Evolutionary conservation across 2,329 filamentous ascomycete genomes (phyloP), one percentile per base, ranked within the genome.

Genomic region (Penicillium psychrosexuale): DNA sequence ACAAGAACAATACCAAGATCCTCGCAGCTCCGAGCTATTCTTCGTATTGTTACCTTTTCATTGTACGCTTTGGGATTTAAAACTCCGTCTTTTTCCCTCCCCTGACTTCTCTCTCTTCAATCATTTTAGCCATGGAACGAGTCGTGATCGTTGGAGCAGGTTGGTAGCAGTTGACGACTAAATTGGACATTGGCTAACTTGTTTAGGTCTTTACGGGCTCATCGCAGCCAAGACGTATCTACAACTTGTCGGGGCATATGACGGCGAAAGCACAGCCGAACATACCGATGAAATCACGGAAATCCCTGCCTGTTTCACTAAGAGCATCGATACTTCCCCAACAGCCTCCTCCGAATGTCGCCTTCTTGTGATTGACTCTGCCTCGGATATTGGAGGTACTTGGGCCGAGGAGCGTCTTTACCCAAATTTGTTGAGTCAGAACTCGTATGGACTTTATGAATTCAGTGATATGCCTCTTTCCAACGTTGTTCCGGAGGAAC

Each of bases 201-300:
- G 5, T 28, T 22, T n/a, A 61, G 66, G 64, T 17, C 55, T 67
- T 22, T 65, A 68, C 28, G 67, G 66, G 22, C 61, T 69, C n/a
- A 61, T 68, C 27, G 59, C 62, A 8, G 66, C 66, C 2, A 69
- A 69, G 47, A 69, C 67, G 1, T 69, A 69, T 43, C 52, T 68
- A 5, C 66, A 69, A 50, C 53, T 69, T 6, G 34, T 45, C 3
- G 64, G 55, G 3, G 49, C 30, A 2, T 62, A 62, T 28, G 51
- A 58, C 11, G 17, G 22, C 3, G 19, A 37, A 13, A 37, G 27
- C 2, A 43, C 11, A 54, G 8, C 22, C 11, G 6, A 31, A 48
- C 3, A 9, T 12, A n/a, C 30, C 27, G 7, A 24, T 22, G n/a
- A 38, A 1, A 6, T 28, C 19, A 8, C 15, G 0, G 36, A 51